These are phyloP conservation scores for Amaranthus hypochondriacus DNA, from an alignment of 148 eudicot species.

Conservation along the genomic window DNA sequence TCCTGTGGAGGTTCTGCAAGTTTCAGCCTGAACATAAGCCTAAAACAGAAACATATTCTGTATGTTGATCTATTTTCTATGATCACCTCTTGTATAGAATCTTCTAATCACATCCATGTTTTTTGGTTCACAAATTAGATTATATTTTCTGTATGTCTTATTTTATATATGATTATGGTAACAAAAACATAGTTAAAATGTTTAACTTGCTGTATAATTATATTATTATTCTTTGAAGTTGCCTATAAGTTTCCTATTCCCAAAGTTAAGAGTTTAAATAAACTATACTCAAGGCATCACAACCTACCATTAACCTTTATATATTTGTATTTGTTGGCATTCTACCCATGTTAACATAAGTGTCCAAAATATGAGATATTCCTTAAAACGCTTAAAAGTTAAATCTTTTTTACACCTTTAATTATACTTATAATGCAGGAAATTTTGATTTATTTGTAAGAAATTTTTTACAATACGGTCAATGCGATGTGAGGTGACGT, in stretches of 20 bases:
- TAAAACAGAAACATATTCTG: slow-evolving; percentile 42
- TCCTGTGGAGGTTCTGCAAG: slow-evolving; percentile 43
- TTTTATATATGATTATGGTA: neutral
- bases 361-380: too few relatives aligned
- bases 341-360: too few relatives aligned
- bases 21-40: slow-evolving; percentile 39
- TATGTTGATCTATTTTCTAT: slow-evolving; percentile 23
- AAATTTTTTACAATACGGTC: too few relatives aligned
- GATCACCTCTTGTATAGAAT: slow-evolving; percentile 12
- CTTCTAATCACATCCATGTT: slow-evolving; percentile 6
- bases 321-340: too few relatives aligned
- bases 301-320: too few relatives aligned
- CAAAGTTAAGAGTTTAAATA: slow-evolving; percentile 19
- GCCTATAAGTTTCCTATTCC: slow-evolving; percentile 24
- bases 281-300: slow-evolving; percentile 3
- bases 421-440: too few relatives aligned
- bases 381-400: too few relatives aligned
- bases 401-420: too few relatives aligned
- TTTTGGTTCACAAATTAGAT: neutral
- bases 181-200: neutral
- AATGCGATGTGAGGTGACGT: too few relatives aligned
- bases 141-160: neutral
- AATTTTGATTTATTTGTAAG: too few relatives aligned
- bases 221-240: slow-evolving; percentile 20
- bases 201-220: slow-evolving; percentile 9